phyloP scores from a whole-genome alignment of 306 rosid species.

The Argentina anserina region DNA sequence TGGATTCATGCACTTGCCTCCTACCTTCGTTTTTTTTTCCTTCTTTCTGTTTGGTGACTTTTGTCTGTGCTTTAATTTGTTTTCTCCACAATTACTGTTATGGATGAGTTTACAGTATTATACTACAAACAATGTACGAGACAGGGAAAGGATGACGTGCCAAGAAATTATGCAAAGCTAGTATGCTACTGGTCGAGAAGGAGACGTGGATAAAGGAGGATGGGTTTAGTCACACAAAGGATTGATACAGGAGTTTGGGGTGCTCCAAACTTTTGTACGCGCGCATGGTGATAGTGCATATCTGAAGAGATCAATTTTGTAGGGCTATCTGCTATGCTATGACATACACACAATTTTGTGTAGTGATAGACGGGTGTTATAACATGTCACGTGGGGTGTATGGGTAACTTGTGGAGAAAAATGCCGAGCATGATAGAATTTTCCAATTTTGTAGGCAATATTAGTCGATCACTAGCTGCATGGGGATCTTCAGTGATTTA shows the following conservation, averaged over 20 bases:
- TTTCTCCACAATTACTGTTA: not conserved
- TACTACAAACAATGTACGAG: not conserved
- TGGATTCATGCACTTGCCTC: slow-evolving; percentile 38
- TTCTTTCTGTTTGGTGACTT: no score
- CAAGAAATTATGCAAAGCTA: not conserved
- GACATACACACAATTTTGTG: no score
- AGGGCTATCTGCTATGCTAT: no score
- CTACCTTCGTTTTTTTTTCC: not conserved
- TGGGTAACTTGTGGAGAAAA: no score
- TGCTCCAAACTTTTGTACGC: not conserved
- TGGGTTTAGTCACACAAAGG: not conserved
- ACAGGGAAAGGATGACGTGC: not conserved
- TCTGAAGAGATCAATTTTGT: not conserved
- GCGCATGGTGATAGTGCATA: not conserved
- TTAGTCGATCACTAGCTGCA: not conserved
- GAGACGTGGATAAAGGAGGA: not conserved
- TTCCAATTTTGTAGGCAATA: not conserved
- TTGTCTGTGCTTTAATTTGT: not conserved
- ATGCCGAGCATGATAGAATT: no score
- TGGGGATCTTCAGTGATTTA: not conserved
- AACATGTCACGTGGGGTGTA: no score
- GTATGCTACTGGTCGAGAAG: not conserved
- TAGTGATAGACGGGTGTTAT: no score
- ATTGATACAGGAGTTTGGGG: not conserved
- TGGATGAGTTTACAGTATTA: not conserved